Base-by-base conservation (phyloP, 2,329 filamentous ascomycete species). In the Leptographium wingfieldii region DNA sequence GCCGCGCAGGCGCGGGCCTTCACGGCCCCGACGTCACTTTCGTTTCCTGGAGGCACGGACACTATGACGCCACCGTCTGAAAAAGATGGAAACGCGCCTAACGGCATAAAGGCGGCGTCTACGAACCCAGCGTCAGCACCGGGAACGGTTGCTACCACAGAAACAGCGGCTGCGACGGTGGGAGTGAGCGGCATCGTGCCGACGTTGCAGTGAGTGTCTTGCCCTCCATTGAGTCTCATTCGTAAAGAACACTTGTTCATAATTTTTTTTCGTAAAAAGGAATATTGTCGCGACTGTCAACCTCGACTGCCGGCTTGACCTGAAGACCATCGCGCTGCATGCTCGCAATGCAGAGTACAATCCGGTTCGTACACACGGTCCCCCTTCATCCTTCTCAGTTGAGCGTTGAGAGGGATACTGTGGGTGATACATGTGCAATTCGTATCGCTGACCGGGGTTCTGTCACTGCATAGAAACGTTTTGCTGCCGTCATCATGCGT, bases 211-310 rank as follows among this genome's bases (percentile, higher is more conserved):
- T 95, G 63, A 64, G 90, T 90, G 90, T 94, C 87, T 65, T 55
- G 38, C 59, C 57, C n/a, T 52, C 33, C 25, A 22, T 14, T 54
- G 54, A 27, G 11, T 55, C 2, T 59, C 6, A 43, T 43, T 43
- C 61, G 63, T 64, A 64, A 65, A 59, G 63, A 63, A 62, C 60
- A 59, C 33, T 43, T 61, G 60, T 64, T 64, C 60, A 64, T 64
- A 54, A 49, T 60, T 60, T 61, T 58, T 22, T 61, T 31, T 58
- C 49, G 57, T 60, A 61, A 61, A 62, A 90, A 95, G 90, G 86
- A 96, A 97, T 79, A 96, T 97, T 78, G 92, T 99, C 75, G 94
- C 94, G 67, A 99, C 94, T 68, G 94, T 99, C 80, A 99, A 99
- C 75, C 83, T 97, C 71, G 91, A 95, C 80, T 96, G 92, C 77